phyloP scores from a whole-genome alignment of 768 basidiomycete genomes.

The Suillus cothurnatus region DNA sequence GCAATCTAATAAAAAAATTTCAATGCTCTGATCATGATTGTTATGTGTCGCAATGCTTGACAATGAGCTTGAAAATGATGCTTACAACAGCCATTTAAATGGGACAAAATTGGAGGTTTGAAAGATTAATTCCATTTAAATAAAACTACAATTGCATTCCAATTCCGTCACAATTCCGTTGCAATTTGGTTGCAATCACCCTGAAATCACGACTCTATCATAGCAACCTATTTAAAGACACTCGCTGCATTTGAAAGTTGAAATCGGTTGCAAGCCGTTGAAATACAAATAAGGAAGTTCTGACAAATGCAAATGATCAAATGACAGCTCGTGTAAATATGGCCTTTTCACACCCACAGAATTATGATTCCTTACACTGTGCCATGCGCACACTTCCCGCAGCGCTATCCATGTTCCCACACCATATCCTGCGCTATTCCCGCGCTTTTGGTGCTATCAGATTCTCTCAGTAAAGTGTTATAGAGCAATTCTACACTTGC shows the following conservation, averaged over 20 bases:
- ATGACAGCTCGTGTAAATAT: too few relatives aligned
- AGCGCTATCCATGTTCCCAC: too few relatives aligned
- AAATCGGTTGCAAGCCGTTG: background rate
- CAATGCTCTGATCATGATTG: background rate
- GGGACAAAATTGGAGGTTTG: background rate
- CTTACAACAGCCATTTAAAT: background rate
- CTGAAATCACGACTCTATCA: background rate
- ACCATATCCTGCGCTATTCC: too few relatives aligned
- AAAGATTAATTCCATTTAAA: background rate
- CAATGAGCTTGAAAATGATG: constrained; percentile 1
- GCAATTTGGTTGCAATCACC: background rate
- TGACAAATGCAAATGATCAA: too few relatives aligned
- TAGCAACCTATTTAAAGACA: constrained; percentile 1
- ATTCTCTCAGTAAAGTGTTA: too few relatives aligned
- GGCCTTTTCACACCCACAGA: too few relatives aligned
- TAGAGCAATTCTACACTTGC: too few relatives aligned
- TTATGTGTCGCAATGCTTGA: background rate
- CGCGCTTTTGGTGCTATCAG: too few relatives aligned
- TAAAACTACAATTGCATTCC: background rate
- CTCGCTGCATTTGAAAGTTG: background rate
- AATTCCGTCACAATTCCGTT: background rate
- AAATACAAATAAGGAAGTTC: constrained; percentile 1
- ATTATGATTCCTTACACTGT: too few relatives aligned
- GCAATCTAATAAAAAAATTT: background rate
- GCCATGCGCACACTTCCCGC: too few relatives aligned